Conservation (phyloP, 2,329 filamentous ascomycete species). For the Byssochlamys sp. region DNA sequence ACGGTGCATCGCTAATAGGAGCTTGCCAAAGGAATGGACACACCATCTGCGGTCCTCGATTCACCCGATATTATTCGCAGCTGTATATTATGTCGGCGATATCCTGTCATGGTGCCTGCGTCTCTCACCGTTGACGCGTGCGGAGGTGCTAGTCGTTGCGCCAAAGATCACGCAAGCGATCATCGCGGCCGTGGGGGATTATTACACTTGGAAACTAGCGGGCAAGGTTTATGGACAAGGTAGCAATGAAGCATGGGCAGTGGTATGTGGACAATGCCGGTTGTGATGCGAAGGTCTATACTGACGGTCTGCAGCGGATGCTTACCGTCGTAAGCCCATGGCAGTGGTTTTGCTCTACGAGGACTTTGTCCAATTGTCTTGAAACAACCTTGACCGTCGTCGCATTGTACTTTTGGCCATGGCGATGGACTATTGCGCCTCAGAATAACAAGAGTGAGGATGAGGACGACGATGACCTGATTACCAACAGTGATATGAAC, state of each 20-base stretch:
- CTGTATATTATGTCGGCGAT: slow-evolving; percentile 57
- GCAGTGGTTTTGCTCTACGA: slow-evolving; percentile 92
- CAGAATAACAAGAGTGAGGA: slow-evolving; percentile 34
- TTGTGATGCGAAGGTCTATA: not conserved
- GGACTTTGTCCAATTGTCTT: slow-evolving; percentile 87
- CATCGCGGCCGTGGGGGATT: slow-evolving; percentile 70
- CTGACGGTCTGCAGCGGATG: slow-evolving; percentile 46
- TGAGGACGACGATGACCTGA: slow-evolving; percentile 8
- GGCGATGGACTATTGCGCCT: slow-evolving; percentile 53
- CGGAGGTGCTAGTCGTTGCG: slow-evolving; percentile 58
- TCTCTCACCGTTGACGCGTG: slow-evolving; percentile 47
- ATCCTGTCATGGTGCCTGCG: slow-evolving; percentile 46
- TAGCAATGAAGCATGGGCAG: slow-evolving; percentile 56
- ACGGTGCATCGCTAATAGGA: slow-evolving; percentile 1
- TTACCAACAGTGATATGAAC: slow-evolving; percentile 2
- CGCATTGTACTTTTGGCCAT: slow-evolving; percentile 78
- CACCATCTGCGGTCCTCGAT: slow-evolving; percentile 78
- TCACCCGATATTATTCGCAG: slow-evolving; percentile 79
- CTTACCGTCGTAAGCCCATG: slow-evolving; percentile 71
- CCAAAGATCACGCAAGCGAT: slow-evolving; percentile 69
- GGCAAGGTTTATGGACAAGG: slow-evolving; percentile 59
- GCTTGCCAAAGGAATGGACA: slow-evolving; percentile 68
- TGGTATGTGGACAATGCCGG: slow-evolving; percentile 42
- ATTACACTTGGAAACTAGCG: slow-evolving; percentile 77
- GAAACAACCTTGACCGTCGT: slow-evolving; percentile 78